Evolutionary conservation across 2,329 filamentous ascomycete species (phyloP), one percentile per base, ranked within the genome.

Genomic region (Rugonectria rugulosa): DNA sequence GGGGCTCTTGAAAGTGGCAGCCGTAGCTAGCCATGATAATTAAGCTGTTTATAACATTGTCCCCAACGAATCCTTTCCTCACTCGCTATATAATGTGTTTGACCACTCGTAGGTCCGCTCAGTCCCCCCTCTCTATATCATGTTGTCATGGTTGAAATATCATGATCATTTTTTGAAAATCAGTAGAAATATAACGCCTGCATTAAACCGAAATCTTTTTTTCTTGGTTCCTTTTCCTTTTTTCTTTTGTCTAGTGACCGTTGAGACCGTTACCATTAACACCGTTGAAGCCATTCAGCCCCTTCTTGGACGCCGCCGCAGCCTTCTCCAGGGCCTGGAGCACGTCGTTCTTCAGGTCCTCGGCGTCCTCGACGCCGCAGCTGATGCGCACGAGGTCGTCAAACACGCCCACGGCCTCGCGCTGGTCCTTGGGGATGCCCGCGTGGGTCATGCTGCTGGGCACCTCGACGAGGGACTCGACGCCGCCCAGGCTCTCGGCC

Each of bases 391-490:
- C 91, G 7, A 99, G 83, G 73, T 99, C 95, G 71, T 99, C 95
- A 70, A 88, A 98, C 26, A 99, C 92, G 58, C 95, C 95, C 1
- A 95, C 92, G 3, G 88, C 89, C 81, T 99, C 95, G 54, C 95
- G 84, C 80, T 96, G 87, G 58, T 92, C 92, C 72, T 84, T 86
- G 44, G 95, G 95, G 63, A 99, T 99, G 56, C 94, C 95, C 20
- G 92, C 91, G 75, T 99, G 95, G 15, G 95, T 99, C 95, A 99
- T 99, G 76, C 88, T 91, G 68, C 90, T 91, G 19, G 95, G 95
- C 3, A 99, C 86, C 78, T 99, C 95, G 66, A 93, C 88, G 59
- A 99, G 81, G 69, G 86, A 90, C 84, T 99, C 95, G 42, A 99
- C 89, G 51, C 94, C 95, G 57, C 95, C 95, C 20, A 99, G 79